Evolutionary conservation across 1,284 basidiomycete genomes (phyloP), one percentile per base, ranked within the genome.

Genomic region (Uromyces viciae-fabae): DNA sequence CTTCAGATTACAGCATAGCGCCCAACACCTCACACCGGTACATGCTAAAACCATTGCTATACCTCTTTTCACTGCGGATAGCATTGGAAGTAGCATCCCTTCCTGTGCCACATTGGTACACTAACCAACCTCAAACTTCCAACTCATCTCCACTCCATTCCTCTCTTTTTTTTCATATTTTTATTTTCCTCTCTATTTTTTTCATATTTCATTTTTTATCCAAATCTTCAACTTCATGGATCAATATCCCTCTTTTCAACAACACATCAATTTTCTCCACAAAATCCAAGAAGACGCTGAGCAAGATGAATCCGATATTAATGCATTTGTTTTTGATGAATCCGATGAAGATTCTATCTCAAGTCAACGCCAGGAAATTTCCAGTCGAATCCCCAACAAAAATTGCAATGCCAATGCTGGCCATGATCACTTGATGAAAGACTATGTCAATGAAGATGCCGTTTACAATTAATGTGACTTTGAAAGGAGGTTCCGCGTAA

Each of bases 301-400:
- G 28, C 28, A 60, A 31, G 5, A 60, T 7, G n/a, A 31, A 60
- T 31, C 17, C 4, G 9, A 60, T 31, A 11, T 19, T 60, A 31
- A 60, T 64, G 60, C 19, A 64, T 15, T 38, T 60, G 58, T 33
- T 64, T 64, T 64, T 22, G 60, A 64, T 19, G 60, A 64, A 31
- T 64, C 60, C 9, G 33, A 64, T 38, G 33, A 64, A 22, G 58
- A 60, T 31, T 31, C 19, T 31, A 7, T 11, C 4, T 25, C 11
- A 60, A 4, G 9, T 7, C 14, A 60, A 19, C 58, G 58, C 9
- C 40, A 28, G 49, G 25, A 42, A 17, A 69, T 69, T 19, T 9
- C 36, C 3, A 49, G 28, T 19, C 43, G 25, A 1, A 49, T 69
- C 43, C 66, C 42, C 42, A 69, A 69, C 42, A 69, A 69, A 19